Base-by-base conservation (phyloP, 2,329 filamentous ascomycete species). In the Botrytis aclada region DNA sequence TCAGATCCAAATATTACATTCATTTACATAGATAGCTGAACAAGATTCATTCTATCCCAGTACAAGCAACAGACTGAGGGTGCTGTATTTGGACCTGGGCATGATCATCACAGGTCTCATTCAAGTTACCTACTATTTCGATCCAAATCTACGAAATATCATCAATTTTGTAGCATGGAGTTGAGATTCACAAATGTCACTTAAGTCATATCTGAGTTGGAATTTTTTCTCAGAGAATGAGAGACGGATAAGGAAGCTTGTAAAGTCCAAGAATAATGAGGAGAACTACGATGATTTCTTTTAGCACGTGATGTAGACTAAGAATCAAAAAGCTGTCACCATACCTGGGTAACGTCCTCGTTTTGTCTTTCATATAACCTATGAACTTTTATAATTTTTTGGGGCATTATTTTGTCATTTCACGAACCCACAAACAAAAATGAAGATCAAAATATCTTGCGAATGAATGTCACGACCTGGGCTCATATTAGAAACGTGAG, bases 61-160 rank as follows among this genome's bases (percentile, higher is more conserved):
- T 18, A 8, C 3, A 18, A n/a, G 6, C 1, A 29, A 16, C 9
- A 9, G 9, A 1, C 5, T 14, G 14, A 54, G 5, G 7, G 0
- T 54, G 1, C n/a, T 29, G 25, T 6, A 16, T n/a, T 16, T 29
- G 0, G 29, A n/a, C n/a, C n/a, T n/a, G n/a, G n/a, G 7, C 0
- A 29, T 3, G 2, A 8, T 0, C 6, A 54, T 54, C 1, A 7
- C 0, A 3, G 5, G 4, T 8, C 25, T n/a, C 25, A 29, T 8
- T 29, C 0, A 4, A 29, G 16, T 18, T 1, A 18, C 6, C 14
- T 18, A 16, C 5, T 16, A 16, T 29, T 16, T 1, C 47, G 8
- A 1, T 6, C 25, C 47, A 0, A 7, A 0, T n/a, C 1, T 16
- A 18, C n/a, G 14, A 29, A n/a, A n/a, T n/a, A n/a, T 9, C 5